Evolutionary conservation across 2,329 filamentous ascomycete genomes (phyloP).

Genomic region (Cryphonectria carpinicola): DNA sequence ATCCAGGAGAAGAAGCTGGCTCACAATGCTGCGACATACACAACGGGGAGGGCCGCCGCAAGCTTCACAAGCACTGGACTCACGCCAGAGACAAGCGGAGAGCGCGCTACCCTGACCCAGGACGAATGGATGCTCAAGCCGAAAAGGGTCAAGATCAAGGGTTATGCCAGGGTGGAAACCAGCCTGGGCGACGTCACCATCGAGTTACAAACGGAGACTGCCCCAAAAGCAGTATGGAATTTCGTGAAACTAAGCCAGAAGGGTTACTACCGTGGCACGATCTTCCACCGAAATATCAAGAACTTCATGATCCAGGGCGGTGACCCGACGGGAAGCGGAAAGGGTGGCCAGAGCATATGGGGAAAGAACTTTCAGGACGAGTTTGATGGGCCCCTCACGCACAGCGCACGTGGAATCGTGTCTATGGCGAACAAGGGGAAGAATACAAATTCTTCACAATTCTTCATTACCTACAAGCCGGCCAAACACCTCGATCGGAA

Average conservation of each 20-base stretch:
- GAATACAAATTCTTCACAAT: constrained; percentile 95
- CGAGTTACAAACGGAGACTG: constrained; percentile 87
- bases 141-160: constrained; percentile 84
- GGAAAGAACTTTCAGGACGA: constrained; percentile 94
- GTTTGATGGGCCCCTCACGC: constrained; percentile 85
- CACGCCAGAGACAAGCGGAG: constrained; percentile 86
- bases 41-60: constrained; percentile 86
- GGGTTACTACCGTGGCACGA: constrained; percentile 83
- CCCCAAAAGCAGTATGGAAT: constrained; percentile 95
- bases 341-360: constrained; percentile 91
- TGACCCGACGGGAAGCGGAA: constrained; percentile 88
- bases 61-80: constrained; percentile 95
- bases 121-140: constrained; percentile 98
- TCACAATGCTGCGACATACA: constrained; percentile 88
- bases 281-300: constrained; percentile 91
- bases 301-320: constrained; percentile 99
- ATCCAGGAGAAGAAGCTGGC: constrained; percentile 64
- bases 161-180: constrained; percentile 88
- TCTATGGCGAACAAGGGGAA: constrained; percentile 99
- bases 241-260: constrained; percentile 86
- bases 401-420: constrained; percentile 77
- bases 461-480: constrained; percentile 88
- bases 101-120: constrained; percentile 83
- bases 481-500: constrained; percentile 89
- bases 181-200: constrained; percentile 83